Conservation (phyloP, 305 asterid species). For the Caryopteris hybrid region DNA sequence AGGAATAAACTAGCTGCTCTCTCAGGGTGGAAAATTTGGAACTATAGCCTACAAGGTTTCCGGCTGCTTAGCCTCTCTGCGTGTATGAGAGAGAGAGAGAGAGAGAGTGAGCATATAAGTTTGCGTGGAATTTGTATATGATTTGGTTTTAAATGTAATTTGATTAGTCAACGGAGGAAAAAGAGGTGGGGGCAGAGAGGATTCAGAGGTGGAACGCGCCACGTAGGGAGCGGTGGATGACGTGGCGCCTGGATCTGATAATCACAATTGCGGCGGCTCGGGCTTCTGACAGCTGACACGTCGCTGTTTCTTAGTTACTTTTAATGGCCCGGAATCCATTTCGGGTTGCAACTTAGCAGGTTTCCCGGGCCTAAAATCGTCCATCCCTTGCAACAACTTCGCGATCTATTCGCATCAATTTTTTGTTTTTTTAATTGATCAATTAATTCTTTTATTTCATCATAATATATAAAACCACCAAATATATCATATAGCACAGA, state of each 20-base stretch:
- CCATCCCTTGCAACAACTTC: neutral
- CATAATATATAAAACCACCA: too few relatives aligned
- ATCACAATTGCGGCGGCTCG: constrained; percentile 22
- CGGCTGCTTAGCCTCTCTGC: neutral
- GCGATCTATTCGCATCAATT: too few relatives aligned
- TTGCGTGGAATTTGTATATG: neutral
- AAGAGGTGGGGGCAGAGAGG: constrained; percentile 7
- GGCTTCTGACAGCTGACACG: constrained; percentile 12
- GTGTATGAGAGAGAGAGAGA: neutral
- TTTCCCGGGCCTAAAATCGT: constrained; percentile 1
- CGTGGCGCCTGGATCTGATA: constrained; percentile 14
- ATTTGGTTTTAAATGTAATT: neutral
- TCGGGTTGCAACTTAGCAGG: neutral
- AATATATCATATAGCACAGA: too few relatives aligned
- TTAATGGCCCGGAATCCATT: constrained; percentile 9
- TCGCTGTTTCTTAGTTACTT: neutral
- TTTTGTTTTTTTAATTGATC: too few relatives aligned
- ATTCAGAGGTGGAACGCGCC: constrained; percentile 23
- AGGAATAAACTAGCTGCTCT: too few relatives aligned
- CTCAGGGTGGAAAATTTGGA: neutral
- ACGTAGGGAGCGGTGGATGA: constrained; percentile 19
- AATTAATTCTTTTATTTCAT: too few relatives aligned
- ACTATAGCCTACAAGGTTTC: neutral
- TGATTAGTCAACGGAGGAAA: constrained; percentile 6
- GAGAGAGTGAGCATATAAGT: neutral